A percentile compares a stretch with the other conserved stretches of the same genome.
Evolutionary conservation across 148 eudicot genomes (phyloP).

Genomic region (Polygonum maritimum): DNA sequence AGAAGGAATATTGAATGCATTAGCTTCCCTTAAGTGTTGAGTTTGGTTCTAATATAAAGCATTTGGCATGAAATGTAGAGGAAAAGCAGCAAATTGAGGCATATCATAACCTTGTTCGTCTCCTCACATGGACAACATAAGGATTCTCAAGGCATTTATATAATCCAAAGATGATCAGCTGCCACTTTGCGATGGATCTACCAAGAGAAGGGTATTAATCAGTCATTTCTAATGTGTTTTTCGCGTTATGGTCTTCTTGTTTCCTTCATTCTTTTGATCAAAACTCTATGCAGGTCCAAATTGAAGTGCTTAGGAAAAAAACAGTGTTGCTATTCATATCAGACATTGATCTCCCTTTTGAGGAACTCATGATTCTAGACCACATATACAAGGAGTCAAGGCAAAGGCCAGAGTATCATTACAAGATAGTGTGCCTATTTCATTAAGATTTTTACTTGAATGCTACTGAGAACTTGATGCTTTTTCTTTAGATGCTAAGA

Average conservation of each 20-base stretch:
- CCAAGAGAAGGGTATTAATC: constrained; percentile 37
- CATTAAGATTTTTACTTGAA: too few species aligned
- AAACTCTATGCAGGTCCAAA: constrained; percentile 34
- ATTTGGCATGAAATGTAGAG: constrained; percentile 28
- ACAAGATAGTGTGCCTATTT: constrained; percentile 90
- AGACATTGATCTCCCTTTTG: constrained; percentile 49
- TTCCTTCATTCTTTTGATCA: background rate
- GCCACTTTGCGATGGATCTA: constrained; percentile 50
- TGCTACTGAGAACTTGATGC: too few species aligned
- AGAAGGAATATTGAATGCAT: background rate
- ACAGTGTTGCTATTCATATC: constrained; percentile 68
- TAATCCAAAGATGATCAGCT: constrained; percentile 48
- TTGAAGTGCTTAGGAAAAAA: constrained; percentile 64
- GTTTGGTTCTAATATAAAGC: background rate
- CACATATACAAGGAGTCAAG: constrained; percentile 42
- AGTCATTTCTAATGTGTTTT: background rate
- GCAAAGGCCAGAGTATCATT: constrained; percentile 29
- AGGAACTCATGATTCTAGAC: constrained; percentile 47
- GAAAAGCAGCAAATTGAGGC: constrained; percentile 68
- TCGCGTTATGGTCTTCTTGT: background rate
- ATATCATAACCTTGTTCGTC: constrained; percentile 43
- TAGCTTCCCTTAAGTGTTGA: background rate
- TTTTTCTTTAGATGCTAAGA: too few species aligned
- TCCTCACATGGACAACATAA: constrained; percentile 64
- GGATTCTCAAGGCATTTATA: constrained; percentile 54